phyloP scores from a whole-genome alignment of 345 rosid species.

The Diplotaxis tenuifolia region DNA sequence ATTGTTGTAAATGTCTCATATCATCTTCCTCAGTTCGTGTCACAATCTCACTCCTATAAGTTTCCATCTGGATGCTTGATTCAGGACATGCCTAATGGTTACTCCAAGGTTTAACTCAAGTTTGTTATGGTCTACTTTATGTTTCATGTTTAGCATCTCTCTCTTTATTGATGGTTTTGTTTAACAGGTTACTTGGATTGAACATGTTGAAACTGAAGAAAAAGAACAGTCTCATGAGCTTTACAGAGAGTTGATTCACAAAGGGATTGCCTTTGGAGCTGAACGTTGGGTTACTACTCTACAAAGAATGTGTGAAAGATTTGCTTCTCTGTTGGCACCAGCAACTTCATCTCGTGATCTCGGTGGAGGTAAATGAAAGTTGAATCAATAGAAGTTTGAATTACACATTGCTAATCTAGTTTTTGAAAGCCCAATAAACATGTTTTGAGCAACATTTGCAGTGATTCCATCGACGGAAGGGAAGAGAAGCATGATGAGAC shows the following conservation, averaged over 20 bases:
- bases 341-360: slow-evolving; percentile 64
- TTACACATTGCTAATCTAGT: not conserved
- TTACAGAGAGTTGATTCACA: slow-evolving; percentile 60
- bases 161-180: not conserved
- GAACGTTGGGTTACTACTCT: slow-evolving; percentile 77
- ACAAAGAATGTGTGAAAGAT: slow-evolving; percentile 84
- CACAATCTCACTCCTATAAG: slow-evolving; percentile 55
- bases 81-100: slow-evolving; percentile 95
- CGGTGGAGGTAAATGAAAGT: slow-evolving; percentile 57
- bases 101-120: slow-evolving; percentile 94
- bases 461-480: slow-evolving; percentile 85
- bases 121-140: too few relatives aligned
- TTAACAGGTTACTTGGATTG: slow-evolving; percentile 88
- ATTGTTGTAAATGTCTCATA: slow-evolving; percentile 81
- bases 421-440: not conserved
- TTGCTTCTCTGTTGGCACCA: slow-evolving; percentile 71
- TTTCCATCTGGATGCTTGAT: slow-evolving; percentile 97
- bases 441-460: slow-evolving; percentile 28
- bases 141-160: slow-evolving; percentile 8
- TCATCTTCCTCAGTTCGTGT: slow-evolving; percentile 66
- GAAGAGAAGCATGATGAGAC: slow-evolving; percentile 95
- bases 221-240: slow-evolving; percentile 52
- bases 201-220: slow-evolving; percentile 84
- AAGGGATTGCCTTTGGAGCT: slow-evolving; percentile 87
- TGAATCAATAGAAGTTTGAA: not conserved